Evolutionary conservation across 805 yeast genomes (phyloP).

Genomic region (Wickerhamiella musiphila): DNA sequence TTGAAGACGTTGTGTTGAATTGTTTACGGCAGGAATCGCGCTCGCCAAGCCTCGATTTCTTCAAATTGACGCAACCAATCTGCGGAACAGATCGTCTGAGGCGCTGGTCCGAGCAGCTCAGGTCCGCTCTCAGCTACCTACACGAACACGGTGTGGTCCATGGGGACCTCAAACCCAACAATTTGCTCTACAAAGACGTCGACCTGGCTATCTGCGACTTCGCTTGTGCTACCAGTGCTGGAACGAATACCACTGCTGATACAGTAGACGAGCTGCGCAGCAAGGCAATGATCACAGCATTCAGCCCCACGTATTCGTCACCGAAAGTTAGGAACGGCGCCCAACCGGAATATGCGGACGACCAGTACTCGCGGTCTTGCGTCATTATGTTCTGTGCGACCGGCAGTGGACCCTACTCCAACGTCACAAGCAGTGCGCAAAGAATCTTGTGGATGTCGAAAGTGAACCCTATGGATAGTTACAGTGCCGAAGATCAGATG

Average conservation of each 20-base stretch:
- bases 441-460: slow-evolving; percentile 18
- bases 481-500: slow-evolving; percentile 9
- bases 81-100: slow-evolving; percentile 15
- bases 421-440: slow-evolving; percentile 19
- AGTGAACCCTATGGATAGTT: slow-evolving; percentile 17
- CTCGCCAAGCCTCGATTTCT: slow-evolving; percentile 8
- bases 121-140: slow-evolving; percentile 12
- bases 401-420: slow-evolving; percentile 29
- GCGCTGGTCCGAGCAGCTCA: slow-evolving; percentile 16
- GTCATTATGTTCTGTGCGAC: slow-evolving; percentile 29
- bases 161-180: slow-evolving; percentile 33
- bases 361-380: slow-evolving; percentile 31
- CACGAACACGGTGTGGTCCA: slow-evolving; percentile 23
- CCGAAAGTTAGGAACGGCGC: slow-evolving; percentile 26
- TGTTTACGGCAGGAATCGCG: background rate
- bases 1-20: slow-evolving; percentile 4
- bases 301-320: slow-evolving; percentile 29
- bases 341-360: slow-evolving; percentile 25
- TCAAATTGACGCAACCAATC: slow-evolving; percentile 9
- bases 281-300: slow-evolving; percentile 20
- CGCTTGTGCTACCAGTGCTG: slow-evolving; percentile 25
- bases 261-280: too few species aligned
- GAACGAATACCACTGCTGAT: slow-evolving; percentile 9
- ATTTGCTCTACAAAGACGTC: slow-evolving; percentile 21
- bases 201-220: slow-evolving; percentile 31